Percentiles rank a stretch among this genome's conserved stretches.
phyloP scores from a whole-genome alignment of 2,329 filamentous ascomycete species.

The Cytospora leucostoma region DNA sequence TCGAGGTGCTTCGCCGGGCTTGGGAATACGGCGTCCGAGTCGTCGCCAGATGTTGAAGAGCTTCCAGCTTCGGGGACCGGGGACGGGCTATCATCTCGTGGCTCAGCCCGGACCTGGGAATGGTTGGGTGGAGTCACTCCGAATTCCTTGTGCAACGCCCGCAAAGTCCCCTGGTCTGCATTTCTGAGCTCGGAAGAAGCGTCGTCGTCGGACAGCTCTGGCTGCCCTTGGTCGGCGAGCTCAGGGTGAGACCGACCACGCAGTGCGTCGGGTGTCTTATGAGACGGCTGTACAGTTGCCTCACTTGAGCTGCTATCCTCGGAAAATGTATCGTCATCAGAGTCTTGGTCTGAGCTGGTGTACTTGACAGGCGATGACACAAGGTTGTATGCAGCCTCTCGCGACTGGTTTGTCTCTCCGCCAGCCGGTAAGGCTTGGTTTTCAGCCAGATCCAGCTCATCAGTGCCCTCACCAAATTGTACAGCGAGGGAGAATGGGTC shows the following conservation, averaged over 20 bases:
- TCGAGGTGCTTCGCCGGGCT: neutral
- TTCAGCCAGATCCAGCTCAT: too few relatives aligned
- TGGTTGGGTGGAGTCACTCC: neutral
- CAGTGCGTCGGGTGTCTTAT: neutral
- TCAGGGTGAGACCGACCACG: neutral
- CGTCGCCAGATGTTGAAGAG: neutral
- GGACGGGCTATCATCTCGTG: neutral
- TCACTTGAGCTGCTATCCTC: too few relatives aligned
- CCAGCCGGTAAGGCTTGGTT: too few relatives aligned
- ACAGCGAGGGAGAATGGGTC: slow-evolving; percentile 6
- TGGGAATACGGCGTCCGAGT: neutral
- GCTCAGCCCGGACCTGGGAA: neutral
- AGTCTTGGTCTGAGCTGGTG: neutral
- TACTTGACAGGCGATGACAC: slow-evolving; percentile 2
- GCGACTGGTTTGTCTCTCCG: neutral
- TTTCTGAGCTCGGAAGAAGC: neutral
- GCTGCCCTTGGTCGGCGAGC: too few relatives aligned
- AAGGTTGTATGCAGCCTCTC: neutral
- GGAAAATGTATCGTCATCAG: neutral
- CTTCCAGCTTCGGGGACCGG: too few relatives aligned
- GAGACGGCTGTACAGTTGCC: too few relatives aligned
- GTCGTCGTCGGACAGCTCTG: neutral
- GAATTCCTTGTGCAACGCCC: neutral
- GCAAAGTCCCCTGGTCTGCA: neutral
- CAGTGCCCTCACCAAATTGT: neutral